These are phyloP conservation scores for Ustilago nuda DNA, from an alignment of 1,284 basidiomycete genomes.

Conservation along the genomic window DNA sequence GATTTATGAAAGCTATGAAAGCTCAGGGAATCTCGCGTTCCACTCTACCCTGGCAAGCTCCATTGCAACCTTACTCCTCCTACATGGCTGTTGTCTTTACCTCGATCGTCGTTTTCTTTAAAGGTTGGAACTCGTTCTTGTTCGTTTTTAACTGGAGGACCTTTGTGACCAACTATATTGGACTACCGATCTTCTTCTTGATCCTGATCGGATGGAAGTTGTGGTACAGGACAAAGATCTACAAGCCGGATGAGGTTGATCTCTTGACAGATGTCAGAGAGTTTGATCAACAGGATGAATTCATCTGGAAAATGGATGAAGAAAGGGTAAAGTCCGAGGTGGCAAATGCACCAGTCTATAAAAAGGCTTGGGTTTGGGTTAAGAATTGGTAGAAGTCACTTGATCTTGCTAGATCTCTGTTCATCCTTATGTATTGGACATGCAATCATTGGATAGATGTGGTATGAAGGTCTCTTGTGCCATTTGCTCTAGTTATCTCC, in stretches of 20 bases:
- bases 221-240: constrained; percentile 43
- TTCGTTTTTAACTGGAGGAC: constrained; percentile 81
- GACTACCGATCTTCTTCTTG: constrained; percentile 57
- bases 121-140: constrained; percentile 73
- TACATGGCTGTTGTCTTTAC: constrained; percentile 75
- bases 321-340: constrained; percentile 28
- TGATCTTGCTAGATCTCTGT: background rate
- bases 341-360: constrained; percentile 16
- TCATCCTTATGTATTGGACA: too few relatives aligned
- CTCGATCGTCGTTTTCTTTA: constrained; percentile 77
- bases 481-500: too few relatives aligned
- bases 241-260: constrained; percentile 57
- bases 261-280: constrained; percentile 51
- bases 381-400: constrained; percentile 46
- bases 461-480: too few relatives aligned
- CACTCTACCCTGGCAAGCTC: constrained; percentile 74
- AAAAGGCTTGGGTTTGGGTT: constrained; percentile 43
- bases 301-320: constrained; percentile 48
- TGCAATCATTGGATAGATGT: too few relatives aligned
- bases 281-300: constrained; percentile 49
- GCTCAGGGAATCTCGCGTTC: constrained; percentile 79
- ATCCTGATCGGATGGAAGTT: constrained; percentile 62
- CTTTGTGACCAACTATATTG: constrained; percentile 72
- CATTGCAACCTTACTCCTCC: constrained; percentile 69
- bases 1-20: constrained; percentile 81